These are phyloP conservation scores for Rhodomyrtus tomentosa DNA, from an alignment of 345 rosid species.

Conservation along the genomic window DNA sequence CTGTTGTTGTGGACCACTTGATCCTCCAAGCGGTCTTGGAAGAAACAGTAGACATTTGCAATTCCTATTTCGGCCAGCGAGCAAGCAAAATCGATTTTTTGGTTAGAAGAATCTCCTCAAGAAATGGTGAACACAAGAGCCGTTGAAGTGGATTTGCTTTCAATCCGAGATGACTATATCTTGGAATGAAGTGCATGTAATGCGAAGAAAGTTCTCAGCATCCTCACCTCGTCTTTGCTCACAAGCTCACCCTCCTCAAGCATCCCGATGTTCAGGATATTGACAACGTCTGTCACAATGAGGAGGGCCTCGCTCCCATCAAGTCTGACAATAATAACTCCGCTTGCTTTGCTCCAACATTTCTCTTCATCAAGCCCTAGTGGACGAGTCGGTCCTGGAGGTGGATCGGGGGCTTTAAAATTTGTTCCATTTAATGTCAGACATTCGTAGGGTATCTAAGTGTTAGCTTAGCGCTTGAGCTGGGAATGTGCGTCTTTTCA, in stretches of 20 bases:
- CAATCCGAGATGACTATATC: too few species aligned
- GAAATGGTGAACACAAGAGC: too few species aligned
- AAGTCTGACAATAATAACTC: conserved; percentile 39
- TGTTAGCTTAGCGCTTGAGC: background rate
- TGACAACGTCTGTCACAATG: conserved; percentile 47
- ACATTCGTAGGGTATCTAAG: background rate
- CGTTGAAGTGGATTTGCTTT: too few species aligned
- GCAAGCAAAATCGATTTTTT: too few species aligned
- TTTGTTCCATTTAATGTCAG: background rate
- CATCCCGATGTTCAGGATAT: conserved; percentile 30
- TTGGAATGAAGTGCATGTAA: too few species aligned
- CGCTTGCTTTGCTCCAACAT: background rate
- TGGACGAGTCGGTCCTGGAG: conserved; percentile 48
- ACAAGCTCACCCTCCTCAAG: conserved; percentile 69
- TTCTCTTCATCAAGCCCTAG: conserved; percentile 45
- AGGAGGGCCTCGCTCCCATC: conserved; percentile 64
- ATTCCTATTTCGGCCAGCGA: too few species aligned
- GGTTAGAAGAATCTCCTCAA: too few species aligned
- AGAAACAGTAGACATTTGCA: too few species aligned
- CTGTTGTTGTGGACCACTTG: too few species aligned
- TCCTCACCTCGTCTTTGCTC: conserved; percentile 66
- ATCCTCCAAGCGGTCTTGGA: too few species aligned
- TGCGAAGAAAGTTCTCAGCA: conserved; percentile 70
- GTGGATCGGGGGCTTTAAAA: conserved; percentile 57
- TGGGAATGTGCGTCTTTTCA: background rate